Percentiles rank a stretch among this genome's conserved stretches.
phyloP scores from a whole-genome alignment of 768 basidiomycete genomes.

The Russula dissimulans region DNA sequence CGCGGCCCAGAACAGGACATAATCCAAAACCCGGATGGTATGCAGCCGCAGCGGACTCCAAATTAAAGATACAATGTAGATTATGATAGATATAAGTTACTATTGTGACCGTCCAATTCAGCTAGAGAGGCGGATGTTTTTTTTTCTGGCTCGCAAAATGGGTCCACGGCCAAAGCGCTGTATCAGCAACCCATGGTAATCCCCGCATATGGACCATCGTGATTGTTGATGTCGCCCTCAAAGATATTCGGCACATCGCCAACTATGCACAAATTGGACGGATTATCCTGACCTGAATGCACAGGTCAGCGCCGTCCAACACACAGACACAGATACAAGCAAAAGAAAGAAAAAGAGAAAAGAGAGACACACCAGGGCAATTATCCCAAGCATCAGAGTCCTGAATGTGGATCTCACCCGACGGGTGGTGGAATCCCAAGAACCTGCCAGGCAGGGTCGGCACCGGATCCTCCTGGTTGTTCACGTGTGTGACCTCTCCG shows the following conservation, averaged over 20 bases:
- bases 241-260: slow-evolving; percentile 48
- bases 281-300: slow-evolving; percentile 49
- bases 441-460: slow-evolving; percentile 30
- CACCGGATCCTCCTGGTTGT: slow-evolving; percentile 26
- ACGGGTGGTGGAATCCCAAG: slow-evolving; percentile 40
- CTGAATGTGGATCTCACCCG: slow-evolving; percentile 34
- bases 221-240: slow-evolving; percentile 24
- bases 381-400: slow-evolving; percentile 39
- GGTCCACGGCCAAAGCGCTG: not conserved
- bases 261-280: slow-evolving; percentile 38
- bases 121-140: not conserved
- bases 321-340: not conserved
- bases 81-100: too few relatives aligned
- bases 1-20: too few relatives aligned
- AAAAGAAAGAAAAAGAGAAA: too few relatives aligned
- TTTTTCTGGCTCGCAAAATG: not conserved
- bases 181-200: slow-evolving; percentile 18
- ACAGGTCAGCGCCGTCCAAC: not conserved
- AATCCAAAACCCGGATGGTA: too few relatives aligned
- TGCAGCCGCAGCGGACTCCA: too few relatives aligned
- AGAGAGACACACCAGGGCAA: slow-evolving; percentile 37
- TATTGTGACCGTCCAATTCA: too few relatives aligned
- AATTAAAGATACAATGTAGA: too few relatives aligned
- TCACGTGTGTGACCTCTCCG: slow-evolving; percentile 1
- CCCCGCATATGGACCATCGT: slow-evolving; percentile 17